Evolutionary conservation across 192 early-diverging fungal genomes (phyloP).

Genomic region (Glomus cerebriforme): DNA sequence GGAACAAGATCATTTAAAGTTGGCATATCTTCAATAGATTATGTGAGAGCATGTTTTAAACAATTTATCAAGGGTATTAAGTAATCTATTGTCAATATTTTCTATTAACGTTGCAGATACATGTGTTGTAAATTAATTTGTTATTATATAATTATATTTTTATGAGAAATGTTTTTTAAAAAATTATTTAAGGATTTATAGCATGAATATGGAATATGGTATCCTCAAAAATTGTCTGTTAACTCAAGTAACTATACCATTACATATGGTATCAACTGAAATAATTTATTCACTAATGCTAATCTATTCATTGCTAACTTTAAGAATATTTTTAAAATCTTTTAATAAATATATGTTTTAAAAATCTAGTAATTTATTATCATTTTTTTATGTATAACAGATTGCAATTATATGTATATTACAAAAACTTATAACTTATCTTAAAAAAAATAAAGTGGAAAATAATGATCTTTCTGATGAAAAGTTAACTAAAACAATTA

Average conservation of each 20-base stretch:
- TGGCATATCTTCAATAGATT: slow-evolving; percentile 5
- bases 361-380: neutral
- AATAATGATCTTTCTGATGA: neutral
- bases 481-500: neutral
- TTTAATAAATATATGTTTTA: neutral
- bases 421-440: slow-evolving; percentile 1
- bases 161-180: neutral
- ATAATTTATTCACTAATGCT: neutral
- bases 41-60: neutral
- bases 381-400: no score
- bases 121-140: neutral
- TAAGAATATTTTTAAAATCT: neutral
- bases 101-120: slow-evolving; percentile 17
- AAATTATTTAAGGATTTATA: neutral
- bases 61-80: neutral
- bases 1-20: slow-evolving; percentile 10
- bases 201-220: neutral
- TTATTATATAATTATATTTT: neutral
- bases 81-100: slow-evolving; percentile 1
- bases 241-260: slow-evolving; percentile 11
- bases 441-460: neutral
- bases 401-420: slow-evolving; percentile 1
- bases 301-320: neutral
- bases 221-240: slow-evolving; percentile 22
- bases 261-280: slow-evolving; percentile 5